phyloP scores from a whole-genome alignment of 768 basidiomycete species.

The Mycena chlorophos region DNA sequence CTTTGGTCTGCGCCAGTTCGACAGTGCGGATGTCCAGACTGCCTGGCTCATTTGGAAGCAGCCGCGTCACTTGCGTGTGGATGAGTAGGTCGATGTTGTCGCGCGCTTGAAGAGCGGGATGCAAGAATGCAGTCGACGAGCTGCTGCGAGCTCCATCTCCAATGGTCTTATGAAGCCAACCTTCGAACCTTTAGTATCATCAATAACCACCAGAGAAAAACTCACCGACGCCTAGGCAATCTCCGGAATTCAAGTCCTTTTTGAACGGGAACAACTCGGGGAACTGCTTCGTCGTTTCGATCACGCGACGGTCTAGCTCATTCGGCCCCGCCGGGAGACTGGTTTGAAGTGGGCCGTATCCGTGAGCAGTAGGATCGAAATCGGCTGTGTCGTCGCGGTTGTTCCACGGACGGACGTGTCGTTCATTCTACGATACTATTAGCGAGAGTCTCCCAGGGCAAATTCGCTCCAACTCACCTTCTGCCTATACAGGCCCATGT shows the following conservation, averaged over 20 bases:
- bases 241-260: conserved; percentile 31
- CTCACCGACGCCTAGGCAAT: conserved; percentile 30
- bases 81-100: conserved; percentile 24
- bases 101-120: conserved; percentile 17
- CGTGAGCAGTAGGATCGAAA: conserved; percentile 25
- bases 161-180: conserved; percentile 19
- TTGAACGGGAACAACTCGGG: conserved; percentile 28
- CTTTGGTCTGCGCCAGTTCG: not conserved
- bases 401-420: conserved; percentile 27
- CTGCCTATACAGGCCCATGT: conserved; percentile 13
- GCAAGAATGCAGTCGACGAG: conserved; percentile 22
- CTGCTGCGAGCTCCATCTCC: conserved; percentile 19
- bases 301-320: conserved; percentile 22
- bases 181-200: not conserved
- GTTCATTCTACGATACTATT: conserved; percentile 18
- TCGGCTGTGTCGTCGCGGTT: conserved; percentile 24
- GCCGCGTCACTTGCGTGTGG: conserved; percentile 8
- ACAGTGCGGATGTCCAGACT: conserved; percentile 3
- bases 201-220: not conserved
- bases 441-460: not conserved
- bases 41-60: not conserved
- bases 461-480: conserved; percentile 14
- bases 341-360: conserved; percentile 21
- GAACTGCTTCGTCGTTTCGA: conserved; percentile 23
- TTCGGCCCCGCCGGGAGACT: conserved; percentile 17